Conservation (phyloP, 805 yeast species). For the Myxozyma neotropica region DNA sequence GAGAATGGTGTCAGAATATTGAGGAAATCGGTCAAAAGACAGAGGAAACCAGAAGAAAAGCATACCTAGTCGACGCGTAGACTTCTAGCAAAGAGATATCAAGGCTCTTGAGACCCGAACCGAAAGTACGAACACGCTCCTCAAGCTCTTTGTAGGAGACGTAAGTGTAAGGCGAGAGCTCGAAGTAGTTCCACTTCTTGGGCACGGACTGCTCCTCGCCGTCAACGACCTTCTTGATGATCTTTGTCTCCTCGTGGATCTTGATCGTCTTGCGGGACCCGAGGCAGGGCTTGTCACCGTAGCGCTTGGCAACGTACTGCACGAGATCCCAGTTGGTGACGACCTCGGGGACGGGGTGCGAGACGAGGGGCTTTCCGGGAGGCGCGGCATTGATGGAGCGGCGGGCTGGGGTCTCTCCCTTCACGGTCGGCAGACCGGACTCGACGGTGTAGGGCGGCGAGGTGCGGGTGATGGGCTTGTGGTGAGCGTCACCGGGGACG, state of each 20-base stretch:
- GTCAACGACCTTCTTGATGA: constrained; percentile 71
- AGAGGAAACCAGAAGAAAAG: not conserved
- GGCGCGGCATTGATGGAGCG: constrained; percentile 23
- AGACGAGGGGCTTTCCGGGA: constrained; percentile 44
- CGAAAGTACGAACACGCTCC: constrained; percentile 54
- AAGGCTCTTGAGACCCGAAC: constrained; percentile 72
- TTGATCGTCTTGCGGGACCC: constrained; percentile 81
- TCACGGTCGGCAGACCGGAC: constrained; percentile 20
- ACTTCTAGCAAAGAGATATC: constrained; percentile 78
- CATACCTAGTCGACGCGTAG: constrained; percentile 70
- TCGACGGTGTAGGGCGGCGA: constrained; percentile 28
- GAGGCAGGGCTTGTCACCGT: constrained; percentile 59
- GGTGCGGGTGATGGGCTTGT: constrained; percentile 18
- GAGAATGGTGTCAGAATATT: not conserved
- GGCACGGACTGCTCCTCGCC: constrained; percentile 73
- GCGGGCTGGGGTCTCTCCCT: constrained; percentile 27
- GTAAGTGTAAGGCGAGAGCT: constrained; percentile 70
- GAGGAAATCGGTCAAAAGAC: not conserved
- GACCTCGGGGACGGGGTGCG: constrained; percentile 64
- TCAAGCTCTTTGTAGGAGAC: constrained; percentile 62
- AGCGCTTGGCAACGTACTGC: constrained; percentile 60
- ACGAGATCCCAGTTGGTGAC: constrained; percentile 71
- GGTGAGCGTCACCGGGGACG: constrained; percentile 27
- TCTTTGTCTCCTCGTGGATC: constrained; percentile 73
- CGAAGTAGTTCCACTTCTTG: constrained; percentile 87